Conservation (phyloP, 495 filamentous ascomycete species). For the Sphaerosporella brunnea region DNA sequence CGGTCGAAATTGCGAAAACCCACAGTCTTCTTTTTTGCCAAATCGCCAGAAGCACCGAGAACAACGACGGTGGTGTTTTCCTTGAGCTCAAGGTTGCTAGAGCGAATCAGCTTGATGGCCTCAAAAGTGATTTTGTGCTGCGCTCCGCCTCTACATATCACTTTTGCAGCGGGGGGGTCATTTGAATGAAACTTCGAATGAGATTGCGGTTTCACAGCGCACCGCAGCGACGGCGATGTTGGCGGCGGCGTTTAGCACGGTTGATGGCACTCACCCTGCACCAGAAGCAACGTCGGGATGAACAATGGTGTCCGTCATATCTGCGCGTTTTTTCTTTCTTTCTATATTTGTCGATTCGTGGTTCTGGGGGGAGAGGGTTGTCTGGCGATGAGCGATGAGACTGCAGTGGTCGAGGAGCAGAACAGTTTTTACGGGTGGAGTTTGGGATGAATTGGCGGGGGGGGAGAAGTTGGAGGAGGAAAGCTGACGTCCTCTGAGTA, state of each 20-base stretch:
- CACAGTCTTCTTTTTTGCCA: slow-evolving; percentile 99
- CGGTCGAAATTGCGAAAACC: slow-evolving; percentile 26
- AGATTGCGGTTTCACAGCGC: no score
- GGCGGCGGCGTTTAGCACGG: background rate
- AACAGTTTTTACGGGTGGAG: background rate
- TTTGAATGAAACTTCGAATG: no score
- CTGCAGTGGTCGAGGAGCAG: no score
- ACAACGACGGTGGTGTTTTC: slow-evolving; percentile 97
- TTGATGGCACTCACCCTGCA: slow-evolving; percentile 43
- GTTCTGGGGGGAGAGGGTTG: background rate
- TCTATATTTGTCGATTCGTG: background rate
- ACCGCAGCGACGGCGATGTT: no score
- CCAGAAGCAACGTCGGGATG: slow-evolving; percentile 41
- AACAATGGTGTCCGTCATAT: slow-evolving; percentile 48
- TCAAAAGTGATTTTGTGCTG: no score
- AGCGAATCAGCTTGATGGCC: slow-evolving; percentile 10
- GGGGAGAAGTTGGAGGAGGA: background rate
- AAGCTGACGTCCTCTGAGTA: no score
- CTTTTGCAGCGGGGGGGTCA: no score
- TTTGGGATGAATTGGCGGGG: no score
- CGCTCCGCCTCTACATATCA: no score
- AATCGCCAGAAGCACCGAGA: slow-evolving; percentile 88
- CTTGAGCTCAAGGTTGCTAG: slow-evolving; percentile 78
- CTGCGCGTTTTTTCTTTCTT: slow-evolving; percentile 8
- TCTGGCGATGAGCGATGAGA: no score